Evolutionary conservation across 345 rosid genomes (phyloP).

Genomic region (Gossypium anomalum): DNA sequence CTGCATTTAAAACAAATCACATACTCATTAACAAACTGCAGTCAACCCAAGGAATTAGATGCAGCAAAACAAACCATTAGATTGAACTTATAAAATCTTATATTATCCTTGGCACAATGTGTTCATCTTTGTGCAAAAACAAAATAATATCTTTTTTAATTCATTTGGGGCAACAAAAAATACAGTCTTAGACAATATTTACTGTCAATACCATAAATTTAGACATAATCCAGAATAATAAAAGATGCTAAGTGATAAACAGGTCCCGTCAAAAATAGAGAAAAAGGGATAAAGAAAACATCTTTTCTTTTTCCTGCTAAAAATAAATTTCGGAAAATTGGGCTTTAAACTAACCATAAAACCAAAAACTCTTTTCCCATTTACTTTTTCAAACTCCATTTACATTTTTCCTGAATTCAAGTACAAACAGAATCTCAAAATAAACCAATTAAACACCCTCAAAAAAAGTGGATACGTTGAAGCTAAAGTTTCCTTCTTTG

Average conservation of each 20-base stretch:
- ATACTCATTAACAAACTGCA: neutral
- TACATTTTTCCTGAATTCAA: neutral
- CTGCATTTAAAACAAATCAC: slow-evolving; percentile 11
- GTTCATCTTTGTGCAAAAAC: neutral
- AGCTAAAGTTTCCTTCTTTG: slow-evolving; percentile 7
- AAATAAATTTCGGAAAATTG: slow-evolving; percentile 7
- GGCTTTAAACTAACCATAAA: neutral
- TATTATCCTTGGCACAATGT: neutral
- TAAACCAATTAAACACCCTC: neutral
- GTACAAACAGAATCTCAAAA: slow-evolving; percentile 8
- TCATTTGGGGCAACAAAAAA: neutral
- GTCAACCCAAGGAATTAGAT: slow-evolving; percentile 6
- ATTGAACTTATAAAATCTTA: neutral
- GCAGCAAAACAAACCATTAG: neutral
- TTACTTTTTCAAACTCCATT: neutral
- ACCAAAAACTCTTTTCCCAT: neutral
- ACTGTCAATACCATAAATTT: slow-evolving; percentile 19
- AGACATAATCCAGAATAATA: slow-evolving; percentile 3
- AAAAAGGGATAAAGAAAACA: neutral
- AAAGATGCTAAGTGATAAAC: neutral
- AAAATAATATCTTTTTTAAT: neutral
- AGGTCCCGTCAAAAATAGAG: neutral
- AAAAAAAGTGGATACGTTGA: neutral
- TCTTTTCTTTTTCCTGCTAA: slow-evolving; percentile 11
- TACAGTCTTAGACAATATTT: neutral